Evolutionary conservation across 495 filamentous ascomycete genomes (phyloP).

Genomic region (Podospora anserina): DNA sequence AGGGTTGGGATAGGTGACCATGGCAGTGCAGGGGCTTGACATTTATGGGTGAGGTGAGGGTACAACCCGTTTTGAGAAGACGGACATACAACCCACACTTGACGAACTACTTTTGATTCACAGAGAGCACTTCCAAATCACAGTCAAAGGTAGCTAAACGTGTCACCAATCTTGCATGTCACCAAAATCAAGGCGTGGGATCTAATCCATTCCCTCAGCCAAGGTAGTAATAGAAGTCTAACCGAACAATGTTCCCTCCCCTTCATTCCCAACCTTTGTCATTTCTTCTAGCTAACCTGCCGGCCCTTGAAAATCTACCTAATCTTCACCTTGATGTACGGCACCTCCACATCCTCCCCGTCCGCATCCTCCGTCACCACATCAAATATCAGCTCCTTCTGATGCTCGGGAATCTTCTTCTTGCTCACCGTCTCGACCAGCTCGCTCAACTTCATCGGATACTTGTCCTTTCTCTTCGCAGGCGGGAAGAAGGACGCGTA

Average conservation of each 20-base stretch:
- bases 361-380: slow-evolving; percentile 86
- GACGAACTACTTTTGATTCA: no score
- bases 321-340: slow-evolving; percentile 87
- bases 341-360: slow-evolving; percentile 94
- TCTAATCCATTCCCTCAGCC: no score
- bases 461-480: slow-evolving; percentile 76
- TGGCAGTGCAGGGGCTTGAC: no score
- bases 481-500: slow-evolving; percentile 94
- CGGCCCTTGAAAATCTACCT: slow-evolving; percentile 24
- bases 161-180: no score
- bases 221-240: background rate
- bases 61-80: no score
- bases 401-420: slow-evolving; percentile 85
- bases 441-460: slow-evolving; percentile 64
- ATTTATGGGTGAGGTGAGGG: no score
- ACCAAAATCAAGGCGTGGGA: no score
- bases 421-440: slow-evolving; percentile 86
- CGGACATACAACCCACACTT: no score
- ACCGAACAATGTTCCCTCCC: background rate
- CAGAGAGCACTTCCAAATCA: no score
- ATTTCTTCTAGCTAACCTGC: background rate
- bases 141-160: no score
- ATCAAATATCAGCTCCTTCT: slow-evolving; percentile 95
- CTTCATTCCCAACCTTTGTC: background rate
- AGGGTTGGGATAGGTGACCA: no score